Percentiles rank a stretch among this genome's conserved stretches.
These are phyloP conservation scores for Trichocomaceae sp. DNA, from an alignment of 2,329 filamentous ascomycete species.

Conservation along the genomic window DNA sequence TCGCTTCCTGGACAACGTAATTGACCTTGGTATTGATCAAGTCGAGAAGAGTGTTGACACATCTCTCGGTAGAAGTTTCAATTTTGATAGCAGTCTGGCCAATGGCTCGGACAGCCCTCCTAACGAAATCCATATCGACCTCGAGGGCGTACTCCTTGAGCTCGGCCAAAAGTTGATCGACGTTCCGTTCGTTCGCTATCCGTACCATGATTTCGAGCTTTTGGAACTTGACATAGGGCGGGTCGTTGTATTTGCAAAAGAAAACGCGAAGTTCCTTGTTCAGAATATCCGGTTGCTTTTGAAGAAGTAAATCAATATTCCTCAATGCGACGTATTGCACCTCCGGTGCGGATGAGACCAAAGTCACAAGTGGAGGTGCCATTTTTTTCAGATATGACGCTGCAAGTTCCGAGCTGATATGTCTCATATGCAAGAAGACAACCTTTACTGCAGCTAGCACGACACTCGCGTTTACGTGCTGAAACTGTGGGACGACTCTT, in stretches of 20 bases:
- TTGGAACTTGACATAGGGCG: constrained; percentile 92
- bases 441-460: constrained; percentile 96
- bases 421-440: constrained; percentile 93
- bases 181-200: constrained; percentile 95
- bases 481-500: constrained; percentile 90
- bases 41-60: constrained; percentile 87
- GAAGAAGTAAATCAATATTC: constrained; percentile 91
- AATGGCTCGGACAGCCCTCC: constrained; percentile 89
- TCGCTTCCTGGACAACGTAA: constrained; percentile 96
- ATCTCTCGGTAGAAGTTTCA: constrained; percentile 87
- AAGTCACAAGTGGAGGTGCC: constrained; percentile 89
- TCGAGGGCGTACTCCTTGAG: constrained; percentile 96
- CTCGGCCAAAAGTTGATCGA: constrained; percentile 88
- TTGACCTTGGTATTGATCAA: constrained; percentile 97
- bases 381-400: constrained; percentile 95
- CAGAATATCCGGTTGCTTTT: constrained; percentile 92
- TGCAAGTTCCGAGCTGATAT: constrained; percentile 68
- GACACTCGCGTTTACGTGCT: constrained; percentile 96
- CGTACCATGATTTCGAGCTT: constrained; percentile 99
- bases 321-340: constrained; percentile 95
- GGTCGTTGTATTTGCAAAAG: constrained; percentile 99
- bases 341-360: constrained; percentile 91
- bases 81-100: constrained; percentile 99
- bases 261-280: constrained; percentile 97
- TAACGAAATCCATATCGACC: constrained; percentile 98